Evolutionary conservation across 2,329 filamentous ascomycete species (phyloP), one percentile per base, ranked within the genome.

Genomic region (Apiospora rasikravindrae): DNA sequence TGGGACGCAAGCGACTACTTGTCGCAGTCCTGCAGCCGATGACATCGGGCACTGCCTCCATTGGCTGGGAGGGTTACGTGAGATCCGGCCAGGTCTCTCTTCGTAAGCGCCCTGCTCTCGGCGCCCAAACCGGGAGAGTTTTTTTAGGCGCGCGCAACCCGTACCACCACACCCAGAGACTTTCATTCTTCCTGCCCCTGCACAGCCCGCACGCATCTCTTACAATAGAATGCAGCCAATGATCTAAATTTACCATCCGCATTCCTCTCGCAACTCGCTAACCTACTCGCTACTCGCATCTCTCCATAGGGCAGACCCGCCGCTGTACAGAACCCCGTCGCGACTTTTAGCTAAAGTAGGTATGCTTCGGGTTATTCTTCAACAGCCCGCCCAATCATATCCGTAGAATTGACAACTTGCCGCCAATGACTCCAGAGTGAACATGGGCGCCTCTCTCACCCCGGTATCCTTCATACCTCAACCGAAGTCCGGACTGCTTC

Each of bases 111-210:
- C 57, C 57, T 40, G 33, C 33, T 29, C 57, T 40, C 42, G 24
- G 47, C 44, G 33, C 16, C 26, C 44, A 69, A 69, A 33, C 24
- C 29, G 14, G 26, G 16, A 33, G 14, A 8, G 16, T 16, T 37
- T 40, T 40, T 69, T 70, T 73, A 73, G 71, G 71, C 71, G 71
- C 71, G 71, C 69, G 71, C 71, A 71, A 69, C 70, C 70, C 64
- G 66, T 40, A 29, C 67, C 8, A 42, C 69, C 67, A 47, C 61
- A 19, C 40, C 24, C 66, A 26, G 45, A 33, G 42, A 29, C 4
- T 19, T 37, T 37, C 44, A 33, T 47, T 49, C 66, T 44, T 47
- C 16, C 40, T 33, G 8, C 19, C 16, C 44, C 67, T 69, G 47
- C 67, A 69, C 67, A 49, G 67, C 67, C 67, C 47, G 4, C 16